Evolutionary conservation across 352 stramenopile genomes (phyloP).

Genomic region (Phytophthora tubulina): DNA sequence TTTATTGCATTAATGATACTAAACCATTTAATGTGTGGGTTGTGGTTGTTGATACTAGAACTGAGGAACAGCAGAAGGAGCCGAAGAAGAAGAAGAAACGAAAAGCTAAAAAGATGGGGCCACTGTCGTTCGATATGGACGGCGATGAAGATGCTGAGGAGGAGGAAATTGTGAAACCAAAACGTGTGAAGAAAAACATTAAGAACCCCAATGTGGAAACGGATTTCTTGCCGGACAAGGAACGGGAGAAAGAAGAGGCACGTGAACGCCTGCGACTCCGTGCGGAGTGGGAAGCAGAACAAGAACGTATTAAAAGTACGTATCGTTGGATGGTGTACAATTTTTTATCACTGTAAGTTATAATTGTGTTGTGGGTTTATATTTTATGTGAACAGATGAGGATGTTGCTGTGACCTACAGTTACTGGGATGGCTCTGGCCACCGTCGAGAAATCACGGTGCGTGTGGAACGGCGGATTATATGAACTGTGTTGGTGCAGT

Average conservation of each 20-base stretch:
- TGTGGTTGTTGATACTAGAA: conserved; percentile 31
- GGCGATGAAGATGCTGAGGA: conserved; percentile 62
- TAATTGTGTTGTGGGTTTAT: conserved; percentile 1
- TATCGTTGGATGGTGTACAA: not conserved
- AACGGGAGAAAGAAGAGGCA: conserved; percentile 88
- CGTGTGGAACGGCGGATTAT: conserved; percentile 7
- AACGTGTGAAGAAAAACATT: conserved; percentile 73
- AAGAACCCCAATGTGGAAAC: conserved; percentile 96
- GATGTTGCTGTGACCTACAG: conserved; percentile 97
- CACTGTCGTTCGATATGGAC: conserved; percentile 85
- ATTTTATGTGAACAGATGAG: conserved; percentile 63
- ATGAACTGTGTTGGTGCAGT: not conserved
- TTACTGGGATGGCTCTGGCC: conserved; percentile 98
- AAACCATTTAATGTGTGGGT: not conserved
- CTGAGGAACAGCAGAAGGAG: conserved; percentile 39
- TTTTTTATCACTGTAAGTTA: not conserved
- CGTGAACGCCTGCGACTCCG: conserved; percentile 85
- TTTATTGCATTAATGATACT: not conserved
- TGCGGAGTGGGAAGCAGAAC: conserved; percentile 92
- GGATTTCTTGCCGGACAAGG: conserved; percentile 95
- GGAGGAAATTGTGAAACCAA: conserved; percentile 35
- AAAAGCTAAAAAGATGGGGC: conserved; percentile 84
- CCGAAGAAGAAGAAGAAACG: conserved; percentile 74
- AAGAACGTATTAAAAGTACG: conserved; percentile 95
- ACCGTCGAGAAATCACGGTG: conserved; percentile 93